Percentiles rank a stretch among this genome's conserved stretches.
phyloP scores from a whole-genome alignment of 1,284 basidiomycete species.

The Neonothopanus nambi region DNA sequence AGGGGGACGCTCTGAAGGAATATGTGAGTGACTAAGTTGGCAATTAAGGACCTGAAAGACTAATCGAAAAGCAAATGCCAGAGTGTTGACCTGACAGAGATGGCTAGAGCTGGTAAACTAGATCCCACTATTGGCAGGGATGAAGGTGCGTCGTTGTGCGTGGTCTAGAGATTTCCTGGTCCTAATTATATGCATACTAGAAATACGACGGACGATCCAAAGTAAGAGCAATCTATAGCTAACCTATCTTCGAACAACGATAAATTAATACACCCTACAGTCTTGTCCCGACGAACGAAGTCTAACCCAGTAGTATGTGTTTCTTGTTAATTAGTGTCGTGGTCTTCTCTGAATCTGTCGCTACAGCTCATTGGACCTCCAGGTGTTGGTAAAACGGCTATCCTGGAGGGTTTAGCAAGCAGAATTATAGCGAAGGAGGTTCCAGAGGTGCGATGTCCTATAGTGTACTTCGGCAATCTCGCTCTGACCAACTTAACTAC shows the following conservation, averaged over 20 bases:
- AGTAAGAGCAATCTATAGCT: no score
- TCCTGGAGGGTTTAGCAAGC: constrained; percentile 88
- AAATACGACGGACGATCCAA: constrained; percentile 89
- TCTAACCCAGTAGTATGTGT: constrained; percentile 71
- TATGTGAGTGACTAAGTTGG: constrained; percentile 51
- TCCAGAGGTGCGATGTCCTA: constrained; percentile 64
- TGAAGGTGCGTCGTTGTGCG: constrained; percentile 54
- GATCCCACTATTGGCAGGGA: constrained; percentile 91
- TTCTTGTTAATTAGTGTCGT: neutral
- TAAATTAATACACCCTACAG: constrained; percentile 35
- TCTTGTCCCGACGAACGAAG: constrained; percentile 80
- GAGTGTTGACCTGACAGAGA: constrained; percentile 83
- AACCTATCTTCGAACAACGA: no score
- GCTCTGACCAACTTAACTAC: neutral
- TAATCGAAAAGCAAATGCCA: constrained; percentile 28
- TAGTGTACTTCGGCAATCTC: neutral
- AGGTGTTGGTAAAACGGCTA: constrained; percentile 91
- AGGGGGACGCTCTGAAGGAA: constrained; percentile 84
- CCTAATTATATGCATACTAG: constrained; percentile 36
- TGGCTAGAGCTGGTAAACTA: constrained; percentile 82
- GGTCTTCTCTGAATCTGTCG: neutral
- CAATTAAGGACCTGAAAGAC: neutral
- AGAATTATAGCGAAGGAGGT: constrained; percentile 90
- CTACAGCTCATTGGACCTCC: constrained; percentile 67
- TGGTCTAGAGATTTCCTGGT: neutral